These are phyloP conservation scores for Pleurotus cornucopiae DNA, from an alignment of 768 basidiomycete genomes.

Conservation along the genomic window DNA sequence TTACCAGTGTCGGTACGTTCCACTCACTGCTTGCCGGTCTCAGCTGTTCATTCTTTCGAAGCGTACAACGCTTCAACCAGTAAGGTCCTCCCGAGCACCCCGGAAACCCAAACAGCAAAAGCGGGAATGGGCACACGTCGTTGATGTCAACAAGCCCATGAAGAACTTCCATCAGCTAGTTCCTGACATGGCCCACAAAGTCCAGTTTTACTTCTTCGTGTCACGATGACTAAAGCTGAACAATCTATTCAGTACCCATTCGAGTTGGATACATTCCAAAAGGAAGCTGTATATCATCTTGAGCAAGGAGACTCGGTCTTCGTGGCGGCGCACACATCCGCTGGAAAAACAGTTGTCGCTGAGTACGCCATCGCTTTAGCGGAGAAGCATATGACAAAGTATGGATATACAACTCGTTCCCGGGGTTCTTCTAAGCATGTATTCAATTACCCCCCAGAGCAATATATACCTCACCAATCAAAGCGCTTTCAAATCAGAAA, in stretches of 20 bases:
- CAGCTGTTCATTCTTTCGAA: slow-evolving; percentile 18
- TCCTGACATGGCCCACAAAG: slow-evolving; percentile 94
- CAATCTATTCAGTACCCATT: slow-evolving; percentile 79
- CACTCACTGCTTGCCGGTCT: neutral
- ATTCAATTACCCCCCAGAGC: slow-evolving; percentile 49
- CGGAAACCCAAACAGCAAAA: slow-evolving; percentile 57
- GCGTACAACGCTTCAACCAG: slow-evolving; percentile 57
- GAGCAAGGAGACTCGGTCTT: slow-evolving; percentile 98
- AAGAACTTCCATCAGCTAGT: slow-evolving; percentile 88
- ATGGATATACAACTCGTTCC: neutral
- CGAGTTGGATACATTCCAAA: slow-evolving; percentile 97
- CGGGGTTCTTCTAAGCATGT: neutral
- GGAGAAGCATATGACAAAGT: slow-evolving; percentile 99
- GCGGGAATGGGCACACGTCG: slow-evolving; percentile 97
- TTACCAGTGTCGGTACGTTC: slow-evolving; percentile 53
- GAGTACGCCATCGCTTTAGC: slow-evolving; percentile 98
- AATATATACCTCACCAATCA: slow-evolving; percentile 98
- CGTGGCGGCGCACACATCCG: slow-evolving; percentile 99
- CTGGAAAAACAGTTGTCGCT: slow-evolving; percentile 98
- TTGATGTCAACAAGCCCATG: slow-evolving; percentile 89
- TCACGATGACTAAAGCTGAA: no score
- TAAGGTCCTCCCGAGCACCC: slow-evolving; percentile 35
- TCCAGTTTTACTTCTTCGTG: slow-evolving; percentile 21
- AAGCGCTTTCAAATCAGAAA: slow-evolving; percentile 97
- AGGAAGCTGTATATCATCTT: slow-evolving; percentile 96